Conservation (phyloP, 2,329 filamentous ascomycete genomes). For the Aspergillus carbonarius region DNA sequence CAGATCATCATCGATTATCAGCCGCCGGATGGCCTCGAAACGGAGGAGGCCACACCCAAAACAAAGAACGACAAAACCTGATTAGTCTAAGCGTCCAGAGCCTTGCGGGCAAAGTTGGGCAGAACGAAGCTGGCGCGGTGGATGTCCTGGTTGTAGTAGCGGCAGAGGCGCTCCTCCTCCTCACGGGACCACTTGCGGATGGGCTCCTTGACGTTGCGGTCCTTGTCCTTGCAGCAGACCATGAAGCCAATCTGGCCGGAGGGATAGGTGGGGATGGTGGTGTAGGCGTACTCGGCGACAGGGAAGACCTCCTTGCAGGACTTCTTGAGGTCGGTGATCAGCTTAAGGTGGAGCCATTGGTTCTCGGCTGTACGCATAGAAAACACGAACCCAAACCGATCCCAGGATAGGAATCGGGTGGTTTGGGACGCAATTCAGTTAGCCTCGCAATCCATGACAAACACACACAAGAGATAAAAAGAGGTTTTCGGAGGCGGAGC, state of each 20-base stretch:
- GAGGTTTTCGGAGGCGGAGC: constrained; percentile 6
- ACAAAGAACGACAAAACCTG: constrained; percentile 6
- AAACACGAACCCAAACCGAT: constrained; percentile 34
- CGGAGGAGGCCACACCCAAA: constrained; percentile 7
- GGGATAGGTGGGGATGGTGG: constrained; percentile 96
- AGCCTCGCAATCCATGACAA: constrained; percentile 19
- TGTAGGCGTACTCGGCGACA: constrained; percentile 97
- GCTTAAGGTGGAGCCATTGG: constrained; percentile 95
- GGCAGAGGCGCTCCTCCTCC: constrained; percentile 90
- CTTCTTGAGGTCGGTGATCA: constrained; percentile 95
- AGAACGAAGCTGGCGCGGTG: constrained; percentile 93
- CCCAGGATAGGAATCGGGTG: constrained; percentile 30
- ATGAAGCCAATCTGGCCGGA: constrained; percentile 99
- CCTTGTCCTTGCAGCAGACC: constrained; percentile 96
- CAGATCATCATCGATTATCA: constrained; percentile 20
- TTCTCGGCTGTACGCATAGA: constrained; percentile 72
- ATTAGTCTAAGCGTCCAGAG: constrained; percentile 41
- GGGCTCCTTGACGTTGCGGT: constrained; percentile 79
- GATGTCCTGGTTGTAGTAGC: constrained; percentile 96
- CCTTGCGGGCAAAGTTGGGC: constrained; percentile 88
- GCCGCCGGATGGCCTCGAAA: constrained; percentile 11
- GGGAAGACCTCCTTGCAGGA: constrained; percentile 97
- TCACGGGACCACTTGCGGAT: constrained; percentile 76
- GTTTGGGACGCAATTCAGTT: constrained; percentile 28
- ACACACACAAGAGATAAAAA: constrained; percentile 9